Percentiles rank a stretch among this genome's conserved stretches.
Evolutionary conservation across 2,329 filamentous ascomycete genomes (phyloP).

Genomic region (Emmonsiellopsis sp.): DNA sequence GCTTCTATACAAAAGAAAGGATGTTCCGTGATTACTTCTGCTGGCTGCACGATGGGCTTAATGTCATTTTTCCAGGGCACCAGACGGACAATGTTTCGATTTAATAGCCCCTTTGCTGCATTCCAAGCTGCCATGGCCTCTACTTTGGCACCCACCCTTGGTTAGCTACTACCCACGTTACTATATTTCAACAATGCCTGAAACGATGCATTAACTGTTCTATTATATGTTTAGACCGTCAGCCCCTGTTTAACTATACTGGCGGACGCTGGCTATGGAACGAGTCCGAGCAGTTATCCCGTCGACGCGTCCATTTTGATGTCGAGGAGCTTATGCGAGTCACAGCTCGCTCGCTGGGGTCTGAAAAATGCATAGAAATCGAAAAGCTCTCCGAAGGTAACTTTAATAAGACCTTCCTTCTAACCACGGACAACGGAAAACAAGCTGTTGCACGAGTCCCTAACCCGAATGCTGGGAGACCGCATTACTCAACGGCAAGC

Average conservation of each 20-base stretch:
- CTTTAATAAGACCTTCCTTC: slow-evolving; percentile 24
- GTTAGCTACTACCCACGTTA: not conserved
- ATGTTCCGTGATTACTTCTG: not conserved
- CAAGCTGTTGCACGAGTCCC: slow-evolving; percentile 13
- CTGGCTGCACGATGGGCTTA: too few species aligned
- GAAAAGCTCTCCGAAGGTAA: slow-evolving; percentile 19
- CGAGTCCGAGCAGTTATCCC: not conserved
- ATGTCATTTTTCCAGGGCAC: not conserved
- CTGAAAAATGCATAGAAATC: slow-evolving; percentile 23
- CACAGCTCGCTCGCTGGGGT: slow-evolving; percentile 19
- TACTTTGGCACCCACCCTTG: not conserved
- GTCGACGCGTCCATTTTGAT: slow-evolving; percentile 19
- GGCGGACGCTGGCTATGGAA: not conserved
- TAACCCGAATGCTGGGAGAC: slow-evolving; percentile 11
- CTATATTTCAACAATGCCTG: not conserved
- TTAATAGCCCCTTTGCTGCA: not conserved
- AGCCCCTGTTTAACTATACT: not conserved
- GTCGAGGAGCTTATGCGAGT: slow-evolving; percentile 23
- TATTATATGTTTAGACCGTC: not conserved
- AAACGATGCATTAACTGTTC: not conserved
- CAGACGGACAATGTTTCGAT: not conserved
- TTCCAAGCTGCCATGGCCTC: slow-evolving; percentile 1
- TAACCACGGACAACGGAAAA: slow-evolving; percentile 15
- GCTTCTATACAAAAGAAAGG: not conserved
- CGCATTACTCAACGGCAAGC: slow-evolving; percentile 20